Evolutionary conservation across 306 rosid species (phyloP).

Genomic region (Psophocarpus tetragonolobus): DNA sequence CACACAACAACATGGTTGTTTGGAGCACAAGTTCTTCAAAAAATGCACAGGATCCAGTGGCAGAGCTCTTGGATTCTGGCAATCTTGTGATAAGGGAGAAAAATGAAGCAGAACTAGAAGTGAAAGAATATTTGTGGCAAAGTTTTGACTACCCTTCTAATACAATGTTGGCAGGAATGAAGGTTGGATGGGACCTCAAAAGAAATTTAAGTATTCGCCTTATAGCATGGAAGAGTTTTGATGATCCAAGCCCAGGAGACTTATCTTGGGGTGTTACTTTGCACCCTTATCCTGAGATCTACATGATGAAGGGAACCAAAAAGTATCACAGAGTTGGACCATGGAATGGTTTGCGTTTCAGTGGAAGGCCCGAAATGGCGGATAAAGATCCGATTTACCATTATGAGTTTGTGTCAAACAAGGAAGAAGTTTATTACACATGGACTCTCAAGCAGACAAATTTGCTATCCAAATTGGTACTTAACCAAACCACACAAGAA

Average conservation of each 20-base stretch:
- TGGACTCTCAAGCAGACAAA: neutral
- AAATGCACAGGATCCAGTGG: constrained; percentile 11
- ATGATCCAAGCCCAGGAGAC: constrained; percentile 38
- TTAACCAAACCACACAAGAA: neutral
- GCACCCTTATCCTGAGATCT: neutral
- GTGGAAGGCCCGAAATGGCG: neutral
- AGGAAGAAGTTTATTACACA: constrained; percentile 1
- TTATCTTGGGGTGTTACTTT: neutral
- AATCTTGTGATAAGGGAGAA: constrained; percentile 43
- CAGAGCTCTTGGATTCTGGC: constrained; percentile 28
- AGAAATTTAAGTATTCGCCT: neutral
- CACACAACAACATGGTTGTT: neutral
- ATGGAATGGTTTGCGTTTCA: constrained; percentile 34
- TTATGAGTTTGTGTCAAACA: neutral
- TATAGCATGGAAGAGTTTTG: constrained; percentile 22
- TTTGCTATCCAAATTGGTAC: neutral
- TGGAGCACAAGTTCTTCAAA: constrained; percentile 3
- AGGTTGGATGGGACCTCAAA: constrained; percentile 35
- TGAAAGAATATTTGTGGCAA: constrained; percentile 34
- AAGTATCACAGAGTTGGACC: constrained; percentile 8
- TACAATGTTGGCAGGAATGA: constrained; percentile 36
- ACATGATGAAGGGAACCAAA: neutral
- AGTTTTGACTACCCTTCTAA: constrained; percentile 36
- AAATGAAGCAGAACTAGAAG: neutral
- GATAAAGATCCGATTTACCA: neutral